phyloP scores from a whole-genome alignment of 2,329 filamentous ascomycete genomes.

The Fusarium decemcellulare region DNA sequence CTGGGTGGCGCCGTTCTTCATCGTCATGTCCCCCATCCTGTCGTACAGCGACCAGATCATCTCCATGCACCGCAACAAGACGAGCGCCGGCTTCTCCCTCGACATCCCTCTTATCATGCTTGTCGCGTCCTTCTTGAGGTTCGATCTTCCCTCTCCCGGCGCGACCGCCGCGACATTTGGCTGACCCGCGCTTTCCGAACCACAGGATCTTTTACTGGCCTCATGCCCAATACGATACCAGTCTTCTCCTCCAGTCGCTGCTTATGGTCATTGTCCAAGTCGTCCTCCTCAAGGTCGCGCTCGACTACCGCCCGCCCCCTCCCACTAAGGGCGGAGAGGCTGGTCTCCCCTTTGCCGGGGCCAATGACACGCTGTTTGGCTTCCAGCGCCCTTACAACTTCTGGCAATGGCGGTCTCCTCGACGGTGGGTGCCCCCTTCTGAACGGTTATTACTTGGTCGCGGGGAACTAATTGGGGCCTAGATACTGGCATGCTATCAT shows the following conservation, averaged over 20 bases:
- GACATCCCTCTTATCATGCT: constrained; percentile 83
- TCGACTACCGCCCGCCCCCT: constrained; percentile 75
- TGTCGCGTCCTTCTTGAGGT: constrained; percentile 77
- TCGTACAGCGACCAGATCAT: constrained; percentile 77
- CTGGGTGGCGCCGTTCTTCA: constrained; percentile 73
- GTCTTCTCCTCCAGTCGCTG: constrained; percentile 74
- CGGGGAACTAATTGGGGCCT: constrained; percentile 26
- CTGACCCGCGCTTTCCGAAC: constrained; percentile 39
- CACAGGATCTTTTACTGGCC: constrained; percentile 79
- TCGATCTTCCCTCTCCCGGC: constrained; percentile 33
- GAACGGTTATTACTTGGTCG: neutral
- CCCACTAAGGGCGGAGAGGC: constrained; percentile 73
- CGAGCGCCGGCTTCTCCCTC: constrained; percentile 78
- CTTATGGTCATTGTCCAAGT: constrained; percentile 76
- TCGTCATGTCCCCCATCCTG: constrained; percentile 74
- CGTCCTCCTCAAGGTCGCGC: constrained; percentile 75
- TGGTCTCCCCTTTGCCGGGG: constrained; percentile 73
- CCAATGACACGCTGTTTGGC: constrained; percentile 54
- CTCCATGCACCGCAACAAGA: constrained; percentile 74
- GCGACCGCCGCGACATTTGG: constrained; percentile 6
- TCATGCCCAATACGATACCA: constrained; percentile 74
- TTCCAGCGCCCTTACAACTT: constrained; percentile 80
- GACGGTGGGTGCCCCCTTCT: constrained; percentile 65
- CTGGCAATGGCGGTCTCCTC: constrained; percentile 84
- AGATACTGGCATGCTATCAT: constrained; percentile 85